phyloP scores from a whole-genome alignment of 2,329 filamentous ascomycete genomes.

The Cladorrhinum sp. region DNA sequence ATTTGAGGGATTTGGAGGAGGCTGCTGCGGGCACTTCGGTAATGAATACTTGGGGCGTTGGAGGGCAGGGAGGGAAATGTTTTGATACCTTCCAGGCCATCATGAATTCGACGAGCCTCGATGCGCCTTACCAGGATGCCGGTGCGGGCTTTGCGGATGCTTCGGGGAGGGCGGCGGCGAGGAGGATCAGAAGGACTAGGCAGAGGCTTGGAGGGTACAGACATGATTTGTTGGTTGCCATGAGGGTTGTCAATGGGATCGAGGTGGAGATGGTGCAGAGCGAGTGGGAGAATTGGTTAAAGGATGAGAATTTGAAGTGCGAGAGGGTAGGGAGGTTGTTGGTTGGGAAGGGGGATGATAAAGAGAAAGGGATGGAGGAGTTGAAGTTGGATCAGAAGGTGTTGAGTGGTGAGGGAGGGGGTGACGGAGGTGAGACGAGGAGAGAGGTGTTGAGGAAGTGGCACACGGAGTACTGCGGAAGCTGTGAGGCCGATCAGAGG shows the following conservation, averaged over 20 bases:
- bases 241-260: conserved; percentile 84
- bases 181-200: conserved; percentile 72
- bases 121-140: conserved; percentile 53
- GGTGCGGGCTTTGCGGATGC: conserved; percentile 46
- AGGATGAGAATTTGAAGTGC: conserved; percentile 74
- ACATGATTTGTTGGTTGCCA: conserved; percentile 85
- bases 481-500: conserved; percentile 48
- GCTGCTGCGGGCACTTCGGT: conserved; percentile 42
- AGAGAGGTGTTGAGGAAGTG: conserved; percentile 44
- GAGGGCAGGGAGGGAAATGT: conserved; percentile 44
- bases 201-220: conserved; percentile 80
- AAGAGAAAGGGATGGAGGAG: conserved; percentile 13
- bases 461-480: conserved; percentile 55
- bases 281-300: conserved; percentile 92
- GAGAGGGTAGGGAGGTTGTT: conserved; percentile 49
- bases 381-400: conserved; percentile 16
- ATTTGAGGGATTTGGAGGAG: conserved; percentile 75
- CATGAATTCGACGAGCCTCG: conserved; percentile 55
- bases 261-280: conserved; percentile 81
- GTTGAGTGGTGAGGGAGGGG: conserved; percentile 23
- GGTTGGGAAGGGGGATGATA: background rate
- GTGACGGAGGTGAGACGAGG: conserved; percentile 29
- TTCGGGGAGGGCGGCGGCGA: conserved; percentile 53
- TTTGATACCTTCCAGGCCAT: conserved; percentile 62
- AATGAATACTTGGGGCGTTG: conserved; percentile 25